Evolutionary conservation across 2,329 filamentous ascomycete genomes (phyloP), one percentile per base, ranked within the genome.

Genomic region (Fusarium temperatum): DNA sequence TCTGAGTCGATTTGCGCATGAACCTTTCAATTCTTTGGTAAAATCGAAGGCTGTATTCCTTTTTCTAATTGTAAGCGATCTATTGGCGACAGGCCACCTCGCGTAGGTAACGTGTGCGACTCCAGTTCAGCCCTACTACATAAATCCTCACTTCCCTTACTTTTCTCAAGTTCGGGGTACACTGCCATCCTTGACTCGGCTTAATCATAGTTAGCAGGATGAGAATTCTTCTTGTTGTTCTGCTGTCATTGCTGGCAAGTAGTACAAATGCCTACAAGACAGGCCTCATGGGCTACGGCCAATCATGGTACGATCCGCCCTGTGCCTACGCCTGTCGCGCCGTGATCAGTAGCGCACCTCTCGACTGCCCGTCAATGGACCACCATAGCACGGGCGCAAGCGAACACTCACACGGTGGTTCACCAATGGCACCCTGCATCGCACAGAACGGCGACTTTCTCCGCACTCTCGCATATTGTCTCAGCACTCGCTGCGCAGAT

Each of bases 111-210:
- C 9, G 17, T 4, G 9, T 50, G 22, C 47, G 15, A 32, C 47
- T 17, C 28, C 10, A n/a, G 26, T 15, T 32, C 22, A 32, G 10
- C 47, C 22, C 35, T 36, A 17, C 15, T 50, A n/a, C 4, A 50
- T 9, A n/a, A 13, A 11, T 7, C 5, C 5, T n/a, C 14, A 12
- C 22, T 10, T n/a, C 9, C 26, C 20, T 1, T 30, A 3, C 10
- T 6, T 12, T 8, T 30, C 10, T 11, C 20, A 30, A n/a, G 5
- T 6, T 13, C 20, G 0, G 22, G 20, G 1, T 9, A 5, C 10
- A 8, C 14, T 12, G 0, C 5, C 5, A 17, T 48, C 2, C 14
- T 30, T 0, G 14, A 35, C 7, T 35, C 3, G 0, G 17, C 4
- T 3, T 12, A 17, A 3, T 2, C 3, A 30, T 2, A 22, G 6